Evolutionary conservation across 176 grass and related monocot genomes (phyloP).

Genomic region (Paspalum notatum): DNA sequence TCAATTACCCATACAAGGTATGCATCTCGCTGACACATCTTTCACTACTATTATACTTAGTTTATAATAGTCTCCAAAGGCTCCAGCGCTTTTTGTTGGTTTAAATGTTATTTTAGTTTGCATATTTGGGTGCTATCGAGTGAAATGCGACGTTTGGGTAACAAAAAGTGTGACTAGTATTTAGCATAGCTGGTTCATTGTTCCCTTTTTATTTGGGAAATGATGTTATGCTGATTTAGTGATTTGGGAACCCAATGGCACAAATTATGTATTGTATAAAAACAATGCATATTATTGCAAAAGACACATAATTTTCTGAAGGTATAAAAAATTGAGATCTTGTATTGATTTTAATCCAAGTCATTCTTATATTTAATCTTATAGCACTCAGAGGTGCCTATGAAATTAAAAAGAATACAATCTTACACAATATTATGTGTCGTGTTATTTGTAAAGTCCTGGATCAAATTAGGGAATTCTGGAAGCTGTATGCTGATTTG

Average conservation of each 20-base stretch:
- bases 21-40: conserved; percentile 17
- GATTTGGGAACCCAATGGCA: background rate
- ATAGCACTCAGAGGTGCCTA: background rate
- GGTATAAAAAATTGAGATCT: background rate
- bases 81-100: background rate
- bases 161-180: background rate
- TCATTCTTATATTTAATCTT: conserved; percentile 3
- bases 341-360: background rate
- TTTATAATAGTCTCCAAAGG: background rate
- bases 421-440: background rate
- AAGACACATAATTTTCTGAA: background rate
- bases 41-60: conserved; percentile 1
- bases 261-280: background rate
- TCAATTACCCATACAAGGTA: conserved; percentile 96
- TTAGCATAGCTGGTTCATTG: background rate
- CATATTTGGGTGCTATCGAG: conserved; percentile 4
- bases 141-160: background rate
- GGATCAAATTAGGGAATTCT: background rate
- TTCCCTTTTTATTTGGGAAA: background rate
- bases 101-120: background rate
- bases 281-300: background rate
- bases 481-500: background rate
- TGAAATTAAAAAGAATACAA: background rate
- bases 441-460: background rate
- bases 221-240: background rate